phyloP scores from a whole-genome alignment of 2,329 filamentous ascomycete species.

The Diaporthe citriasiana region DNA sequence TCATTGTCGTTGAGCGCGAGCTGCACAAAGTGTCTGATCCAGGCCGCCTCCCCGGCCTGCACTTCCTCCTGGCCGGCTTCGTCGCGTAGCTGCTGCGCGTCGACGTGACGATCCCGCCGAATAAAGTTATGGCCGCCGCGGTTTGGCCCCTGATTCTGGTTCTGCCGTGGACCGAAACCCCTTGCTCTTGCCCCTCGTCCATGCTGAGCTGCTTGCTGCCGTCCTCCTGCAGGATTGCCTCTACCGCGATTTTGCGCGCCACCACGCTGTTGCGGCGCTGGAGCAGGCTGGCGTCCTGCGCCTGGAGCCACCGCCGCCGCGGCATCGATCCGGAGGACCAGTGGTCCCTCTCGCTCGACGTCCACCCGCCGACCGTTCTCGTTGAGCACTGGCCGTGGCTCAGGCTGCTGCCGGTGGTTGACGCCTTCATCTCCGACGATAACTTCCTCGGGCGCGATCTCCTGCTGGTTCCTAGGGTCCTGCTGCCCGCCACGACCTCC shows the following conservation, averaged over 20 bases:
- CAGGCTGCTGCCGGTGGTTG: conserved; percentile 27
- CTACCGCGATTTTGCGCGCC: conserved; percentile 44
- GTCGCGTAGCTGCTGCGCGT: conserved; percentile 31
- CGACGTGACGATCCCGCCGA: conserved; percentile 34
- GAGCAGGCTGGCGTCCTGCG: conserved; percentile 49
- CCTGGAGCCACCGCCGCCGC: conserved; percentile 50
- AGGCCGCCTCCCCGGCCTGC: conserved; percentile 63
- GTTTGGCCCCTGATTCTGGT: conserved; percentile 25
- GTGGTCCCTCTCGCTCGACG: conserved; percentile 69
- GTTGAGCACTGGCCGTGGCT: conserved; percentile 40
- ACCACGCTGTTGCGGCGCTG: conserved; percentile 44
- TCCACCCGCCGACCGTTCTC: conserved; percentile 53
- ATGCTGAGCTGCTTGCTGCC: conserved; percentile 39
- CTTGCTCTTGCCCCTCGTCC: conserved; percentile 34
- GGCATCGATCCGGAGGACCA: conserved; percentile 68
- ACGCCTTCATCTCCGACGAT: conserved; percentile 48
- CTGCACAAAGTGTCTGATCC: conserved; percentile 68
- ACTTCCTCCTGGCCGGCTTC: conserved; percentile 50
- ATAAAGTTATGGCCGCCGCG: background rate
- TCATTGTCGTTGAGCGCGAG: conserved; percentile 68
- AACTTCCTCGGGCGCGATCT: conserved; percentile 42
- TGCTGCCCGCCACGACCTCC: conserved; percentile 52
- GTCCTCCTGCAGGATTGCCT: conserved; percentile 41
- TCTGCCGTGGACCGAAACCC: conserved; percentile 48
- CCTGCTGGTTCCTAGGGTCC: conserved; percentile 45